Percentiles rank a stretch among this genome's conserved stretches.
These are phyloP conservation scores for Daedaleopsis sinensis DNA, from an alignment of 768 basidiomycete genomes.

Conservation along the genomic window DNA sequence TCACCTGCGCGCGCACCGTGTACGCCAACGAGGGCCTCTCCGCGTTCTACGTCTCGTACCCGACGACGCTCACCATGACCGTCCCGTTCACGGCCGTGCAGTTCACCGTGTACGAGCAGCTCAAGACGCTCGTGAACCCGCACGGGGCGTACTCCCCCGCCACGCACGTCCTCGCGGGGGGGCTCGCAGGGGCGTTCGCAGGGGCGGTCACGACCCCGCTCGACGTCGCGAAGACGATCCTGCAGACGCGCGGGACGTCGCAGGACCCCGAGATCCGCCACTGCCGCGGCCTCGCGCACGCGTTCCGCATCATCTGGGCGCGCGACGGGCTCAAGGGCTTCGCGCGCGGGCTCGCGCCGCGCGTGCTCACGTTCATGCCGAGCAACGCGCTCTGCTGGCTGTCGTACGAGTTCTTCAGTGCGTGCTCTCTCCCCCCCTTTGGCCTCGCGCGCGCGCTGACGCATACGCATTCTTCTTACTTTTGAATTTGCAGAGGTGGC, in stretches of 20 bases:
- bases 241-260: conserved; percentile 95
- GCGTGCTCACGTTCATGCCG: conserved; percentile 94
- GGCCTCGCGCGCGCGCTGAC: not conserved
- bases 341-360: conserved; percentile 83
- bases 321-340: conserved; percentile 89
- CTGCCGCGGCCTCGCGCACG: conserved; percentile 84
- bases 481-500: conserved; percentile 29
- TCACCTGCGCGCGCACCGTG: conserved; percentile 83
- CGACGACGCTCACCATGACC: conserved; percentile 94
- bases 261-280: conserved; percentile 82
- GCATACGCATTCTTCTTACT: conserved; percentile 5
- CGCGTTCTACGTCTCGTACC: conserved; percentile 99
- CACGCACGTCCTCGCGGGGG: conserved; percentile 92
- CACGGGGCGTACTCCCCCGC: conserved; percentile 86
- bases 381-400: conserved; percentile 97
- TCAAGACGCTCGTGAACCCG: conserved; percentile 88
- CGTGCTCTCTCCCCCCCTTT: conserved; percentile 40
- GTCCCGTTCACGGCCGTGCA: conserved; percentile 99
- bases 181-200: conserved; percentile 89
- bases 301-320: conserved; percentile 84
- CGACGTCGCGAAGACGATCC: conserved; percentile 96
- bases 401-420: conserved; percentile 98
- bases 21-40: conserved; percentile 82
- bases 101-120: conserved; percentile 93
- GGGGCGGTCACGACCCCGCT: conserved; percentile 96